Evolutionary conservation across 2,329 filamentous ascomycete genomes (phyloP), one percentile per base, ranked within the genome.

Genomic region (Cercospora beticola): DNA sequence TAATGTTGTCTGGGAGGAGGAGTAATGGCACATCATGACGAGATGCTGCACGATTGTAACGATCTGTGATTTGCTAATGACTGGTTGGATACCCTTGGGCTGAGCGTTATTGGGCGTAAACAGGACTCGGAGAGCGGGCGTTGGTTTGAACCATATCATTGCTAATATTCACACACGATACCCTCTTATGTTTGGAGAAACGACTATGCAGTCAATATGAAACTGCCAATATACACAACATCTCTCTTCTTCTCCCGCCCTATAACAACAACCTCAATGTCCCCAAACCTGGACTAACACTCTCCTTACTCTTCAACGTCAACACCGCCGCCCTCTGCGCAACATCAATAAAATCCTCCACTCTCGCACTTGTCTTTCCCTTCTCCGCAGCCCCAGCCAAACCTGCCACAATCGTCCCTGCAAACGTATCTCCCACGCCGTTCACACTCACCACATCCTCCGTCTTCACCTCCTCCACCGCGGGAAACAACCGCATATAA

Each of bases 401-500:
- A 0, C 92, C 92, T 1, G 93, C 90, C n/a, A 97, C 83, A 66
- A 97, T 74, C 14, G 93, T 90, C 0, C 94, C 95, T 8, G 96
- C 83, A 78, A 98, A 94, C 0, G 95, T 97, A 80, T 99, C 95
- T 0, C 95, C 95, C 2, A 93, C 93, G 0, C 94, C 95, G 78
- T 98, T 98, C 9, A 98, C 94, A 58, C 93, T 97, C 1, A 94
- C 88, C 1, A 97, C 85, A 28, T 95, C 88, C 21, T 86, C 81
- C 0, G 82, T 79, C 2, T 74, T 68, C 5, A 97, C 85, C 16
- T 83, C 81, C 77, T 91, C 88, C 0, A 86, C 87, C 0, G 91
- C 84, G 0, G 91, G 88, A 78, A 92, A 82, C 0, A 90, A 78
- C 5, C 88, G 81, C 89, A 97, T 93, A 76, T 97, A 97, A 2